Base-by-base conservation (phyloP, 345 rosid genomes). In the Litchi chinensis region DNA sequence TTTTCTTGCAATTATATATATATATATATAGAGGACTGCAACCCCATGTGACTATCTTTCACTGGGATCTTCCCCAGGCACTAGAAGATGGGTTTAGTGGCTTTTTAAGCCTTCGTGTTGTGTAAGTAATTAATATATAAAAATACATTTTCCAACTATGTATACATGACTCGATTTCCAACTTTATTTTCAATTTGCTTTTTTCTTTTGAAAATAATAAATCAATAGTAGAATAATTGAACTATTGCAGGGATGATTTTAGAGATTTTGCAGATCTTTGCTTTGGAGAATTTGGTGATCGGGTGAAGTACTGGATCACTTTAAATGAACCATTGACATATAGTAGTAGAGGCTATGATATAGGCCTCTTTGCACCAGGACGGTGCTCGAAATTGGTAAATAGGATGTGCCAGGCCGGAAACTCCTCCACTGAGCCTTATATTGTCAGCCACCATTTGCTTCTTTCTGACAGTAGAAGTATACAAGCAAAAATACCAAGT, bases 41-140 rank as follows among this genome's bases (percentile, higher is more conserved):
- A 32, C 92, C 92, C 48, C 81, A 85, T 54, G 73, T 85, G 26
- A 89, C 92, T 15, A 80, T 87, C 41, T 89, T 87, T 41, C 28
- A 26, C 28, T 26, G 28, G 28, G 28, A 26, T 26, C 28, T 26
- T 26, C 28, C 28, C 28, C 28, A 82, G 46, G 78, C 84, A 70
- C 71, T 89, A 68, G 88, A 86, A 81, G 90, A 89, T 63, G 88
- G 86, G 26, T 89, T 82, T 63, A 86, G 86, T 2, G 92, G 92
- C 52, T 87, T 87, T 41, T 75, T 87, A 26, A 87, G 86, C 72
- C 77, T 82, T 40, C 84, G 70, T 10, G 81, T 89, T 66, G 84
- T 86, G 92, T 89, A 84, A 85, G 87, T 5, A 19, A 62, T 26
- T 26, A 26, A 26, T 26, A 26, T 26, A 26, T 26, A 26, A 26